Conservation (phyloP, 306 rosid species). For the Gastrolobium villosum region DNA sequence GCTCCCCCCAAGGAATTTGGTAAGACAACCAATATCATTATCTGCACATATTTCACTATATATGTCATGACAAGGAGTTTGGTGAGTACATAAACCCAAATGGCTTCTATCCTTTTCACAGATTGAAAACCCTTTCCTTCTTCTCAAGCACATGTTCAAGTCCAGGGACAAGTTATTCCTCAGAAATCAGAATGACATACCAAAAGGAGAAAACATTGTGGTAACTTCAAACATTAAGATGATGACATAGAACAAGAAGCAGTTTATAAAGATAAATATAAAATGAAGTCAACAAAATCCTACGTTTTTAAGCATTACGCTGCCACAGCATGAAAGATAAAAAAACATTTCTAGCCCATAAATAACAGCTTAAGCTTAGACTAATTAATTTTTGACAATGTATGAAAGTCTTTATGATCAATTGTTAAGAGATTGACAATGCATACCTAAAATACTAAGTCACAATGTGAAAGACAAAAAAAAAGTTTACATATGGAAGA, state of each 20-base stretch:
- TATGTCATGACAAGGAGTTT: constrained; percentile 22
- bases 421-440: too few species aligned
- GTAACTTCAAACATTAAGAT: neutral
- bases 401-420: too few species aligned
- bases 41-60: constrained; percentile 61
- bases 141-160: constrained; percentile 11
- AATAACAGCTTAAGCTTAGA: too few species aligned
- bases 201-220: neutral
- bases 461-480: neutral
- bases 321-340: too few species aligned
- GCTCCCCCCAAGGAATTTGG: constrained; percentile 71
- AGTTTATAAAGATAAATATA: neutral
- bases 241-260: neutral
- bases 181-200: neutral
- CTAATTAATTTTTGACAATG: too few species aligned
- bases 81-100: neutral
- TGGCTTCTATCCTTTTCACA: neutral
- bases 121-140: constrained; percentile 30
- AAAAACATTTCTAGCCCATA: too few species aligned
- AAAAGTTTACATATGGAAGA: neutral
- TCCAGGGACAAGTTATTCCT: constrained; percentile 1
- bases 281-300: neutral
- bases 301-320: too few species aligned
- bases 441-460: neutral
- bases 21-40: constrained; percentile 64